Evolutionary conservation across 495 filamentous ascomycete species (phyloP), one percentile per base, ranked within the genome.

Genomic region (Aspergillus conjunctus): DNA sequence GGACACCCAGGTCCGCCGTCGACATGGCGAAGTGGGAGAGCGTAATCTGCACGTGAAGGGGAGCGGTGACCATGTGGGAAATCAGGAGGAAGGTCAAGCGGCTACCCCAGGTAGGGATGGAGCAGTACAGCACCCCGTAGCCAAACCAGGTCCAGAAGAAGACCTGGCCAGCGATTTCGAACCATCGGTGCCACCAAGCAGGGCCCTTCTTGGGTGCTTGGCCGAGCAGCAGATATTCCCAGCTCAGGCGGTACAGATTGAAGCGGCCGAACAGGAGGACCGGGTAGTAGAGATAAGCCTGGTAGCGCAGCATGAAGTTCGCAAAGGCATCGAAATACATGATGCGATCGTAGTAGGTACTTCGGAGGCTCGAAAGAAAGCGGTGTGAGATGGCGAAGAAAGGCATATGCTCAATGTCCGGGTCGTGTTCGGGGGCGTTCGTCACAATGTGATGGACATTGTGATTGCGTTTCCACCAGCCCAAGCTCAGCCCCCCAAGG

Each of bases 401-500:
- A 1, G 94, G 94, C 79, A 98, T 87, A 65, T 97, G 92, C 73
- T 98, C 87, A 61, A 97, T 98, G 72, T 98, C 94, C 1, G 94
- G 94, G 70, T 98, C 94, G 72, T 98, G 94, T 70, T 97, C 94
- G 22, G 94, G 91, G 50, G 88, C 89, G 74, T 98, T 98, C 17
- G 94, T 98, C 34, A 98, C 90, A 65, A 98, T 92, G 66, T 98
- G 94, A 71, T 98, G 94, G 26, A 98, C 94, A 73, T 98, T 98
- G 77, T 98, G 94, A 71, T 87, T 97, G 55, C 85, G 83, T 73
- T 98, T 98, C 94, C 94, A 98, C 94, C 94, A 98, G 10, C 93
- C 90, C 14, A 94, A 61, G 48, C 90, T 94, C n/a, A 98, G 75
- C 4, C 94, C 94, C 20, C 94, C 94, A 3, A 93, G 77, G 65